These are phyloP conservation scores for Phalaenopsis equestris DNA, from an alignment of 106 monocot genomes.

Conservation along the genomic window DNA sequence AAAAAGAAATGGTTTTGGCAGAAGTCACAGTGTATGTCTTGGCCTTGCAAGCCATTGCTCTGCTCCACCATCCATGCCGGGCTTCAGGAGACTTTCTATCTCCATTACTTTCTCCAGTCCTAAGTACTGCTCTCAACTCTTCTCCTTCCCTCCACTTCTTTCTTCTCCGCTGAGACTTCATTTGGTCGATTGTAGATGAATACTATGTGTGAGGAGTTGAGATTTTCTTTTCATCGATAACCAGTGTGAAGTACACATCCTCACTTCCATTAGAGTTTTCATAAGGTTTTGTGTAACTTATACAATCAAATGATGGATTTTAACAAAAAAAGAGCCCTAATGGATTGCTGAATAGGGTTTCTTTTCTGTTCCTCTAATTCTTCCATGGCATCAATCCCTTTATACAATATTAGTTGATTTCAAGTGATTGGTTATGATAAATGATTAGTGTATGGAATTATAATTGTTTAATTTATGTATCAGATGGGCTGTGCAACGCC, in stretches of 20 bases:
- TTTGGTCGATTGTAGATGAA: no score
- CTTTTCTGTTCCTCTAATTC: not conserved
- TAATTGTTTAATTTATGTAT: not conserved
- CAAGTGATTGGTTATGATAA: no score
- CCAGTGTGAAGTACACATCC: no score
- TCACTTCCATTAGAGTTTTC: no score
- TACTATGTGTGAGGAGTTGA: no score
- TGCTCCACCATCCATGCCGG: not conserved
- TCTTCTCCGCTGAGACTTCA: not conserved
- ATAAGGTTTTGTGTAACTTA: no score
- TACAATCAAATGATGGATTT: no score
- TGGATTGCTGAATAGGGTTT: not conserved
- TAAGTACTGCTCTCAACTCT: not conserved
- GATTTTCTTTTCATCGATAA: no score
- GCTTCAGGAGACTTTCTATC: conserved; percentile 3
- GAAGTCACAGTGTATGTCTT: not conserved
- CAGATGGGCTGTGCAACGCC: conserved; percentile 34
- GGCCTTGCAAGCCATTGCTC: not conserved
- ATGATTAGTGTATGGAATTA: not conserved
- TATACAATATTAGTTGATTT: no score
- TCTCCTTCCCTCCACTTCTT: not conserved
- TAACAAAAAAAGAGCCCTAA: no score
- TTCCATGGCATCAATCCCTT: no score
- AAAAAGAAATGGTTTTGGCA: conserved; percentile 1
- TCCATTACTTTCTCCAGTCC: conserved; percentile 5